Evolutionary conservation across 2,329 filamentous ascomycete genomes (phyloP), one percentile per base, ranked within the genome.

Genomic region (Scytalidium lignicola): DNA sequence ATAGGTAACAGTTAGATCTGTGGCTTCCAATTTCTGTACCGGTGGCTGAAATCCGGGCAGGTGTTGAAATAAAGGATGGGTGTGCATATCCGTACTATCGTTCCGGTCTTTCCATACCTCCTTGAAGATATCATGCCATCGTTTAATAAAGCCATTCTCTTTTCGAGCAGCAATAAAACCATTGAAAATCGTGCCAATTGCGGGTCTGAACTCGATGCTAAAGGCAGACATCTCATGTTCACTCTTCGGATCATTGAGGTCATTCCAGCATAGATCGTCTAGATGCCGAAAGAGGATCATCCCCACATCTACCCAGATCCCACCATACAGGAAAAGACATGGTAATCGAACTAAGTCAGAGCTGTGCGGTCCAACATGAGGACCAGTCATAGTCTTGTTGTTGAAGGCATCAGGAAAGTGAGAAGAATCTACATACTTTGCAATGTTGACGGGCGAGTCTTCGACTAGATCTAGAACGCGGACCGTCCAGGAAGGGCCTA

Each of bases 261-360:
- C 51, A 7, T 67, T 58, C 71, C 72, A 74, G 60, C 70, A 74
- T 1, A 74, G 65, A 2, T 63, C 59, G 12, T 74, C 70, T 0
- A 74, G 51, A 28, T 67, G 59, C 0, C 66, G 64, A 43, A 74
- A 65, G 0, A 74, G 57, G 17, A 72, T 67, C 3, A 67, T 68
- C 1, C 70, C 69, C 0, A 67, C 68, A 12, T 75, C 72, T 46
- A 74, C 65, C 63, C 67, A 74, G 2, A 71, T 62, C 0, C 72
- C 72, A 0, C 71, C 73, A 26, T 73, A 63, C 6, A 66, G 55
- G 46, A 65, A 69, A 2, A 75, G 49, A 2, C 70, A 56, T 0
- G 71, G 65, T 0, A 74, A 63, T 0, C 75, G 69, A 4, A 78
- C 60, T 1, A 78, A 62, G 46, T 79, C 76, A 2, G 71, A 70